A percentile compares a stretch with the other conserved stretches of the same genome.
phyloP scores from a whole-genome alignment of 1,284 basidiomycete genomes.

The Leccinum cinnamomeum region DNA sequence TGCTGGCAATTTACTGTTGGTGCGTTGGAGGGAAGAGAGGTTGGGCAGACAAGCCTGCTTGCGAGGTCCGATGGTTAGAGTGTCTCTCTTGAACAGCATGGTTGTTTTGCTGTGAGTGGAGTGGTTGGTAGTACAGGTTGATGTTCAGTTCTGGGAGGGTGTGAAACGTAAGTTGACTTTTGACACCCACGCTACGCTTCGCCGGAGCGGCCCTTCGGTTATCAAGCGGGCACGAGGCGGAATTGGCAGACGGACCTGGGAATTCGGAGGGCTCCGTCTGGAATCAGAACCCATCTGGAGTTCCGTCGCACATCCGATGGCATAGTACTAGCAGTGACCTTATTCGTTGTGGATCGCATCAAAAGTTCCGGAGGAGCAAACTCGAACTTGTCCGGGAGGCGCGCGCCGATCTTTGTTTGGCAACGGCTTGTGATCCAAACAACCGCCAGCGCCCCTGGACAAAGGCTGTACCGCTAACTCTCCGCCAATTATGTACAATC shows the following conservation, averaged over 20 bases:
- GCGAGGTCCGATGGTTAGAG: conserved; percentile 8
- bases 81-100: conserved; percentile 21
- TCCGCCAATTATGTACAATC: neutral
- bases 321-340: neutral
- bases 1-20: conserved; percentile 10
- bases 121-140: conserved; percentile 23
- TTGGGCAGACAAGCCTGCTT: conserved; percentile 1
- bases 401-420: conserved; percentile 19
- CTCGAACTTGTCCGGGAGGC: neutral
- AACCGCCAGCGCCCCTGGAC: neutral
- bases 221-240: conserved; percentile 17
- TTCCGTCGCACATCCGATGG: neutral
- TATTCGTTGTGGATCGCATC: neutral
- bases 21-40: conserved; percentile 6
- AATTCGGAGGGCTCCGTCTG: conserved; percentile 2
- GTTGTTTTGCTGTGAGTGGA: conserved; percentile 11
- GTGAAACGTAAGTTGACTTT: conserved; percentile 34
- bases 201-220: conserved; percentile 24
- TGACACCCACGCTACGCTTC: neutral
- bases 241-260: conserved; percentile 9
- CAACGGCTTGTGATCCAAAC: conserved; percentile 19
- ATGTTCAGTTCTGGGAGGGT: conserved; percentile 7
- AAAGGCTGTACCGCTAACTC: neutral
- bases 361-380: neutral
- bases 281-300: neutral